Evolutionary conservation across 495 filamentous ascomycete genomes (phyloP).

Genomic region (Penicillium herquei): DNA sequence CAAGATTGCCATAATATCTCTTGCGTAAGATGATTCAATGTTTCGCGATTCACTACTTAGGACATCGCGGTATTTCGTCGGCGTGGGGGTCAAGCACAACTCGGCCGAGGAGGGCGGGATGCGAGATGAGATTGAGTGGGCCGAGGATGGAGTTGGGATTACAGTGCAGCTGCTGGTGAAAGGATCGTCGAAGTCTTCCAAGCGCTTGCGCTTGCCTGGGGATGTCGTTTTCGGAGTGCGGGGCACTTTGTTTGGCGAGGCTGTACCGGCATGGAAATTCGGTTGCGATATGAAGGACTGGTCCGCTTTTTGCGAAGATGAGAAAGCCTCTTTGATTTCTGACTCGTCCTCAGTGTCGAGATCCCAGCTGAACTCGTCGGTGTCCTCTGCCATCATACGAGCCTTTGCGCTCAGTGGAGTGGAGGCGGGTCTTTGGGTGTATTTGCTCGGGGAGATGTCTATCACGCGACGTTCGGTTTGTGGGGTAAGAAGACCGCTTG

Average conservation of each 20-base stretch:
- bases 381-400: constrained; percentile 43
- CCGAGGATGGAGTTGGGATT: neutral
- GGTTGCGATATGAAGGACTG: constrained; percentile 23
- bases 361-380: constrained; percentile 47
- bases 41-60: constrained; percentile 19
- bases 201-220: constrained; percentile 53
- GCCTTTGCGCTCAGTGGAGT: constrained; percentile 36
- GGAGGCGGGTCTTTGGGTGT: constrained; percentile 11
- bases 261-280: constrained; percentile 8
- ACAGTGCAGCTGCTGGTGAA: neutral
- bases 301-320: constrained; percentile 5
- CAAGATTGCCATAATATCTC: constrained; percentile 50
- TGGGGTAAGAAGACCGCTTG: constrained; percentile 33
- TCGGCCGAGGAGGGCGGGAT: constrained; percentile 33
- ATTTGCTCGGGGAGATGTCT: constrained; percentile 15
- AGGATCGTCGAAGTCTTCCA: constrained; percentile 23
- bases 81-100: constrained; percentile 49
- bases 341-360: constrained; percentile 37
- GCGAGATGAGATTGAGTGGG: constrained; percentile 15
- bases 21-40: constrained; percentile 44
- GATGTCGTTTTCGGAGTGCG: constrained; percentile 45
- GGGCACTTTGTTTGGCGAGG: constrained; percentile 34
- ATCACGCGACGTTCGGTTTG: constrained; percentile 30
- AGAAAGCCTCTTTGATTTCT: constrained; percentile 13
- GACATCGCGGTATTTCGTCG: constrained; percentile 43